Percentiles rank a stretch among this genome's conserved stretches.
These are phyloP conservation scores for Quercus mongolica DNA, from an alignment of 306 rosid genomes.

Conservation along the genomic window DNA sequence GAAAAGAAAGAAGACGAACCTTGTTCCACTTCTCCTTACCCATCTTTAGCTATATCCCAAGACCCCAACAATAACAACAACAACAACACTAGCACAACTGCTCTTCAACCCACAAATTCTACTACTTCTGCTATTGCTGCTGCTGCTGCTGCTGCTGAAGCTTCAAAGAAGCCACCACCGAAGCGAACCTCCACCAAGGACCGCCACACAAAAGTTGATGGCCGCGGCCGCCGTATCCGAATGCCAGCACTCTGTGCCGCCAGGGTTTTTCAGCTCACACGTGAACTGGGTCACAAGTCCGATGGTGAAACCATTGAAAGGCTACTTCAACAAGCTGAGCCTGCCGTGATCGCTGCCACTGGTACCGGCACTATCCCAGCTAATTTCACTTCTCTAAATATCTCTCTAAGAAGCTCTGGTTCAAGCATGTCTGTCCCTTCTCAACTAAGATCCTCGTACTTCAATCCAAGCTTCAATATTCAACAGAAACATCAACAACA, in stretches of 20 bases:
- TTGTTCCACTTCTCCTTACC: constrained; percentile 54
- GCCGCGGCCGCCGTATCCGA: constrained; percentile 81
- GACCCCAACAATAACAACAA: constrained; percentile 23
- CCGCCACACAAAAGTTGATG: constrained; percentile 87
- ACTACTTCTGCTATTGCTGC: neutral
- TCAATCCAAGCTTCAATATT: constrained; percentile 65
- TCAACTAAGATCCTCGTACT: constrained; percentile 70
- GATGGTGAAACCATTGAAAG: constrained; percentile 83
- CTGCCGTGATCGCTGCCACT: constrained; percentile 82
- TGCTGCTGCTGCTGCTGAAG: constrained; percentile 9
- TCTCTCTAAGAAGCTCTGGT: constrained; percentile 81
- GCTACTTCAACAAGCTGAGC: constrained; percentile 90
- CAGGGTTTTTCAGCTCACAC: constrained; percentile 75
- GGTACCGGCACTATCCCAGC: constrained; percentile 93
- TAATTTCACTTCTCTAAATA: constrained; percentile 75
- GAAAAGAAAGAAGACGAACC: constrained; percentile 87
- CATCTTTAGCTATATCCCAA: constrained; percentile 52
- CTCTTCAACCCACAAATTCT: neutral
- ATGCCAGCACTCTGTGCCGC: constrained; percentile 95
- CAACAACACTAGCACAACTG: constrained; percentile 10
- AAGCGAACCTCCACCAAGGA: constrained; percentile 81
- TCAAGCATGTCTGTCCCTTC: constrained; percentile 84
- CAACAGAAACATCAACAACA: neutral
- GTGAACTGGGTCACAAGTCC: constrained; percentile 79
- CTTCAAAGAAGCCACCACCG: constrained; percentile 62